phyloP scores from a whole-genome alignment of 1,139 yeast genomes.

The Geotrichum carabidarum region DNA sequence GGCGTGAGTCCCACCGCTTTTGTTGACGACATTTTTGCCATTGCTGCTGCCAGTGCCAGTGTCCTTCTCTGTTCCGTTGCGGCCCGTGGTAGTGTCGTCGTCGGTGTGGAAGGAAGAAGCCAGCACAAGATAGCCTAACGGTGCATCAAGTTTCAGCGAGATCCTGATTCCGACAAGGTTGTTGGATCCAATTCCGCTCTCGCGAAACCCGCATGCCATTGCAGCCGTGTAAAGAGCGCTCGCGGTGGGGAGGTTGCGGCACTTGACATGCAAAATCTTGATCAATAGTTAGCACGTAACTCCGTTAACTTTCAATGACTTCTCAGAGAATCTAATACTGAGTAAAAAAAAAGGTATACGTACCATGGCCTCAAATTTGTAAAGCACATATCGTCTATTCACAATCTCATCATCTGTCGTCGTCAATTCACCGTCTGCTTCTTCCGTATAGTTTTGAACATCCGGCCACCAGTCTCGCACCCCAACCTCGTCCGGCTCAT shows the following conservation, averaged over 20 bases:
- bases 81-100: constrained; percentile 27
- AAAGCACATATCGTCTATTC: constrained; percentile 53
- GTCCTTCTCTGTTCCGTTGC: constrained; percentile 17
- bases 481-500: constrained; percentile 48
- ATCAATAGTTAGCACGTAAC: neutral
- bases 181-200: constrained; percentile 77
- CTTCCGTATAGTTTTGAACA: constrained; percentile 20
- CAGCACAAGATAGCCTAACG: constrained; percentile 51
- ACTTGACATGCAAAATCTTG: constrained; percentile 67
- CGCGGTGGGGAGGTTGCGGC: constrained; percentile 58
- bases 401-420: constrained; percentile 14
- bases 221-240: constrained; percentile 60
- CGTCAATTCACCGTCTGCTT: neutral
- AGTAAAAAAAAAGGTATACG: neutral
- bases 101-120: no score
- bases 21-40: constrained; percentile 26
- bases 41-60: constrained; percentile 17
- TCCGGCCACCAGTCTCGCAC: constrained; percentile 46
- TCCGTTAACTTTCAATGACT: neutral
- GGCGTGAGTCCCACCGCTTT: no score
- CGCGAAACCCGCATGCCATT: constrained; percentile 81
- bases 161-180: constrained; percentile 73
- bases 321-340: neutral
- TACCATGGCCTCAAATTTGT: constrained; percentile 70
- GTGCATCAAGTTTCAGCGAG: constrained; percentile 65